Base-by-base conservation (phyloP, 1,139 yeast species). In the Yamadazyma conglobata region DNA sequence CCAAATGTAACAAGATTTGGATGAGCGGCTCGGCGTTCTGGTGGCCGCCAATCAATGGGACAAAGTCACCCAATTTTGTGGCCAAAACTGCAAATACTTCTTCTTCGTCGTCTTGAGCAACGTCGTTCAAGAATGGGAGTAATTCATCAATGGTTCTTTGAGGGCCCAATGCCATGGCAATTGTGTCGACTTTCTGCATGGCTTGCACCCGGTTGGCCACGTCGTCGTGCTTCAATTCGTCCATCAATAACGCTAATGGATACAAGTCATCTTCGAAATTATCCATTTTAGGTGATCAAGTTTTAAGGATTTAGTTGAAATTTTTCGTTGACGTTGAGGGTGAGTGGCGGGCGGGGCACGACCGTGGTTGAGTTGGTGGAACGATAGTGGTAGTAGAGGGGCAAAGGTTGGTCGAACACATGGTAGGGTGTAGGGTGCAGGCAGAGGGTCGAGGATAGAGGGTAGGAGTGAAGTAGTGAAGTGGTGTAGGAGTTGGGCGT, bases 91-190 rank as follows among this genome's bases (percentile, higher is more conserved):
- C 87, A 58, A 91, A 81, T 6, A 93, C 96, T 59, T 93, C 99
- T 57, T 93, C 99, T 59, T 93, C 98, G 55, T 93, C 99, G 50
- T 91, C 99, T 46, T 91, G 96, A 8, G 96, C 89, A 25, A 88
- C 97, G 47, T 84, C 86, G 40, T 58, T 61, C 42, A 93, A 71
- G 54, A 91, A 91, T 21, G 97, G 97, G 38, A 93, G 70, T 52
- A 93, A 71, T 58, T 93, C 98, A 30, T 73, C 72, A 38, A 95
- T 73, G 11, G 97, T 86, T 52, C 98, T 75, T 54, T 87, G 95
- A 6, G 94, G 93, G 7, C 98, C 98, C 40, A 93, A 67, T 2
- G 98, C 98, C 39, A 88, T 68, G 27, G 97, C 96, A 52, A 93
- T 91, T 24, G 96, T 89, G 44, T 91, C 94, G 44, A 93, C 70